These are phyloP conservation scores for Nissolia schottii DNA, from an alignment of 306 rosid species.

Conservation along the genomic window DNA sequence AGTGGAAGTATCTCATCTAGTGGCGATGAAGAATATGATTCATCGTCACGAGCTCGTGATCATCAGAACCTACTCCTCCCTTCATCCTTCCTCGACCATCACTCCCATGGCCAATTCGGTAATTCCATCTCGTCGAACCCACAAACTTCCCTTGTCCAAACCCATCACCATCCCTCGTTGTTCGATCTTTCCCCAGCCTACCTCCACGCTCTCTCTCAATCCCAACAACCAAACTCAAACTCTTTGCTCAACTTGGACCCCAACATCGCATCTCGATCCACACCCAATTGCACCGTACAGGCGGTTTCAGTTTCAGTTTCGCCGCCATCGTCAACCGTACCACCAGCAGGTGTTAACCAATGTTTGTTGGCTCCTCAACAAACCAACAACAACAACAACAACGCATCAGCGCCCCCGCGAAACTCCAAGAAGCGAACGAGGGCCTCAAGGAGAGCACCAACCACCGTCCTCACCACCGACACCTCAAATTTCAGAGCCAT, in stretches of 20 bases:
- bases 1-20: conserved; percentile 92
- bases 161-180: conserved; percentile 29
- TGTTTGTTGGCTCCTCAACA: conserved; percentile 11
- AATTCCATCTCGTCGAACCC: conserved; percentile 37
- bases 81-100: conserved; percentile 32
- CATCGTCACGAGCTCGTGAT: conserved; percentile 43
- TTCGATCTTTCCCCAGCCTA: conserved; percentile 48
- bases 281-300: conserved; percentile 27
- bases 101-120: conserved; percentile 13
- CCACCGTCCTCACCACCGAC: conserved; percentile 89
- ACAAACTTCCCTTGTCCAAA: conserved; percentile 31
- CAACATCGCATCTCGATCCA: conserved; percentile 31
- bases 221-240: conserved; percentile 40
- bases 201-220: conserved; percentile 41
- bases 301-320: no score
- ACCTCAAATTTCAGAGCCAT: conserved; percentile 88
- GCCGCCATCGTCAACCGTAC: neutral
- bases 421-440: conserved; percentile 78
- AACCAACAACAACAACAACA: neutral
- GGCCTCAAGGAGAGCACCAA: conserved; percentile 88
- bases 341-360: neutral
- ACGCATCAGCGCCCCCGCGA: conserved; percentile 28
- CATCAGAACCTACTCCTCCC: conserved; percentile 23
- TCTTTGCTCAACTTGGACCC: conserved; percentile 42
- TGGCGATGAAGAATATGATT: conserved; percentile 84